Base-by-base conservation (phyloP, 2,329 filamentous ascomycete genomes). In the Aaosphaeria arxii region DNA sequence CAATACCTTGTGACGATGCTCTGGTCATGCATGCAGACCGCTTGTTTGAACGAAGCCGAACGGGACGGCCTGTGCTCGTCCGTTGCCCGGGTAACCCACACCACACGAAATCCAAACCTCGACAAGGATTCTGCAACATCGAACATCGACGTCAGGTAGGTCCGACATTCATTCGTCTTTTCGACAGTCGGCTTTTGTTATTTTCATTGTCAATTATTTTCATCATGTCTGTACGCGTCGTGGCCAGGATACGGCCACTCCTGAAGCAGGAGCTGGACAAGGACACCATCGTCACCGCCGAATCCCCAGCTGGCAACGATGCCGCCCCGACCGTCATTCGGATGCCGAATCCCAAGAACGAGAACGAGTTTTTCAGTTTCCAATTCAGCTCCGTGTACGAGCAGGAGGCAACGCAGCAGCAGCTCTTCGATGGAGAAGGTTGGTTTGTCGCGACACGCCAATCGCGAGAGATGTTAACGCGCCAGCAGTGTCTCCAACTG, bases 381-480 rank as follows among this genome's bases (percentile, higher is more conserved):
- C 84, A 91, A 45, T 97, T 97, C 79, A 95, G 94, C 77, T 83
- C 88, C 58, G 92, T 97, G 47, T 97, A 96, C 71, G 89, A 89
- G 63, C 83, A 86, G 60, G 71, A 80, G 33, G 86, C 88, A 11
- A 84, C 88, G 6, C 92, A 99, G 69, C 89, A 96, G 71, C 82
- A 88, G 55, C 74, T 99, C 48, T 99, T 95, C 69, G 88, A 91
- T 55, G 83, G 86, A 35, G 92, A 97, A 82, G 89, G 90, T 91
- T 78, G 46, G 53, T 59, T 42, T 24, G 17, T 9, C n/a, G n/a
- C 33, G n/a, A 36, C 36, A 11, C 33, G 33, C 29, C 2, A 13
- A 30, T 9, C 39, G 9, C 24, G 30, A 43, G 29, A 17, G 5
- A 28, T 36, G 50, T 55, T 67, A 50, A 64, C 54, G 24, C 36